Base-by-base conservation (phyloP, 1,284 basidiomycete species). In the Ustilago bromivora region DNA sequence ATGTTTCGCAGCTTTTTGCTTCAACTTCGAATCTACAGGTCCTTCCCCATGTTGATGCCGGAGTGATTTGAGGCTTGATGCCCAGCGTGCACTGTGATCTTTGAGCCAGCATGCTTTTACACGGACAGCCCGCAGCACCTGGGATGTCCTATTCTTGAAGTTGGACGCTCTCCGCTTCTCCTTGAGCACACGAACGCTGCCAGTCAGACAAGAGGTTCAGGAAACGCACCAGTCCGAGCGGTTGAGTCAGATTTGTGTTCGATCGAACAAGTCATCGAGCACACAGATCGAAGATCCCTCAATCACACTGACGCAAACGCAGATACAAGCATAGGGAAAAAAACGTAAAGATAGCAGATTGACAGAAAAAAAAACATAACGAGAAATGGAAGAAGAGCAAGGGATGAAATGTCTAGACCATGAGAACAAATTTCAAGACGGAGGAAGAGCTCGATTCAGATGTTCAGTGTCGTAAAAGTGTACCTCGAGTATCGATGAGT, bases 291-390 rank as follows among this genome's bases (percentile, higher is more conserved):
- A 28, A 41, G 40, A 13, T 15, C 43, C 13, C 13, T 46, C 19
- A 28, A 28, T 34, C 49, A 32, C 23, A 32, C 10, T 12, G 28
- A 52, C 3, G 17, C 51, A 15, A 34, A 13, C 31, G 19, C 12
- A 52, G 11, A 10, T 32, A 32, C 31, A 34, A 34, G 12, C 31
- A 52, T 9, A 15, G 13, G 51, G 32, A 31, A 52, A n/a, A 32
- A n/a, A 52, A 32, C 34, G 31, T 52, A 52, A 52, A 52, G 51
- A 52, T 52, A 35, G 34, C 51, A 52, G 17, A 35, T 28, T 5
- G 28, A 11, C 28, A 34, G n/a, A 31, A 11, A 43, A 41, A 32
- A 34, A 32, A 52, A 31, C 28, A 51, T 4, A 51, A 15, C 49
- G 23, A 52, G 34, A 34, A 35, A 31, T 35, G 15, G 13, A 52